A percentile compares a stretch with the other conserved stretches of the same genome.
Evolutionary conservation across 192 early-diverging fungal species (phyloP).

Genomic region (Lobosporangium transversale): DNA sequence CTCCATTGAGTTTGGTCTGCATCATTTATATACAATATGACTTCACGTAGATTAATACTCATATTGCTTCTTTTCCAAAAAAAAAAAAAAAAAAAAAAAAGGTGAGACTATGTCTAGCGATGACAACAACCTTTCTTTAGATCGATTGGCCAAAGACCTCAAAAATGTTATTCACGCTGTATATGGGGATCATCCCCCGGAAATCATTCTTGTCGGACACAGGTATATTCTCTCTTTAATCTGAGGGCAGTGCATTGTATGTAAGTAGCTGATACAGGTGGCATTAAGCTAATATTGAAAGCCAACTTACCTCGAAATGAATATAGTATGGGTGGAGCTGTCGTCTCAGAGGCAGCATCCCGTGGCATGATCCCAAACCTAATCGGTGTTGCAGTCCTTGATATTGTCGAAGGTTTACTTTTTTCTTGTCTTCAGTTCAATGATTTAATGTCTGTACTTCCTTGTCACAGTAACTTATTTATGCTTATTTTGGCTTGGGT

Average conservation of each 20-base stretch:
- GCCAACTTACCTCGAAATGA: background rate
- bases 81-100: slow-evolving; percentile 6
- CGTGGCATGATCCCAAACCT: slow-evolving; percentile 59
- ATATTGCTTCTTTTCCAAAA: too few species aligned
- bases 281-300: background rate
- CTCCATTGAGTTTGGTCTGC: too few species aligned
- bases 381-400: slow-evolving; percentile 73
- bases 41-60: too few species aligned
- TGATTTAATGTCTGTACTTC: too few species aligned
- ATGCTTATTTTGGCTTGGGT: too few species aligned
- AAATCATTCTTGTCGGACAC: slow-evolving; percentile 81
- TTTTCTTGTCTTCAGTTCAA: background rate
- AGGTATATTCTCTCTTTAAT: slow-evolving; percentile 55
- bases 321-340: slow-evolving; percentile 81
- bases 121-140: slow-evolving; percentile 65
- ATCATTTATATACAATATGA: too few species aligned
- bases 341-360: slow-evolving; percentile 71
- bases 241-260: too few species aligned
- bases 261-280: too few species aligned
- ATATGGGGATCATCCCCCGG: slow-evolving; percentile 58
- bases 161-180: slow-evolving; percentile 56
- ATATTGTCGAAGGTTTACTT: slow-evolving; percentile 80
- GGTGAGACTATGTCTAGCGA: slow-evolving; percentile 58
- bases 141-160: slow-evolving; percentile 68
- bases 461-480: too few species aligned